Conservation (phyloP, 164 flowering plant genomes). For the Stephania yunnanensis region DNA sequence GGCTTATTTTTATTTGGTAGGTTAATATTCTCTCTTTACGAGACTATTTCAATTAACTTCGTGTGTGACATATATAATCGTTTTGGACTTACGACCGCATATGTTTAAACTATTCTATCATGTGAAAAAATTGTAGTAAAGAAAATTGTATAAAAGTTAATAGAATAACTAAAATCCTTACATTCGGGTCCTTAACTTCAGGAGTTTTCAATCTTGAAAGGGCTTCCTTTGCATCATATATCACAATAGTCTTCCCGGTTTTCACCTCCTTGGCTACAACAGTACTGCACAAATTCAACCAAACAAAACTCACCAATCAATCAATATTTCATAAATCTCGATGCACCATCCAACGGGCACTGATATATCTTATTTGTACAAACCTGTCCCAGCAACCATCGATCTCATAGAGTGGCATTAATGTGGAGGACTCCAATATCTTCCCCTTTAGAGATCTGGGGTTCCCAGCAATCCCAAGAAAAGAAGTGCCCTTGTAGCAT, state of each 20-base stretch:
- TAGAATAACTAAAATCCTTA: conserved; percentile 7
- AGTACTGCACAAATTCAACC: conserved; percentile 31
- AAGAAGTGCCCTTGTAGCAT: conserved; percentile 33
- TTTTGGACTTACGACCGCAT: too few species aligned
- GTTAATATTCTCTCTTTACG: too few species aligned
- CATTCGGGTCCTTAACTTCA: conserved; percentile 50
- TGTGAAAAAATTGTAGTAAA: too few species aligned
- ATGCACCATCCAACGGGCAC: neutral
- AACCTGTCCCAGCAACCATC: conserved; percentile 89
- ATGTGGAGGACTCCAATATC: conserved; percentile 44
- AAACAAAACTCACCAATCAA: neutral
- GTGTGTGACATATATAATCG: too few species aligned
- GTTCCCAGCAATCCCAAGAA: conserved; percentile 28
- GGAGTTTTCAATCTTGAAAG: conserved; percentile 56
- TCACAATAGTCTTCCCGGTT: conserved; percentile 29
- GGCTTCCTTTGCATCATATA: conserved; percentile 58
- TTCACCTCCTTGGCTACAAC: conserved; percentile 41
- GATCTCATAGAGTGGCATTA: conserved; percentile 47
- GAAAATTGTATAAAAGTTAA: too few species aligned
- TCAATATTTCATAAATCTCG: neutral
- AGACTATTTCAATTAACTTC: too few species aligned
- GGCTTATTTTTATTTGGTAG: too few species aligned
- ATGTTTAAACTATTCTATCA: too few species aligned
- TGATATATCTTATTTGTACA: neutral
- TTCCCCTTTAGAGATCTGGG: conserved; percentile 52